phyloP scores from a whole-genome alignment of 2,329 filamentous ascomycete genomes.

The Diplodia seriata region DNA sequence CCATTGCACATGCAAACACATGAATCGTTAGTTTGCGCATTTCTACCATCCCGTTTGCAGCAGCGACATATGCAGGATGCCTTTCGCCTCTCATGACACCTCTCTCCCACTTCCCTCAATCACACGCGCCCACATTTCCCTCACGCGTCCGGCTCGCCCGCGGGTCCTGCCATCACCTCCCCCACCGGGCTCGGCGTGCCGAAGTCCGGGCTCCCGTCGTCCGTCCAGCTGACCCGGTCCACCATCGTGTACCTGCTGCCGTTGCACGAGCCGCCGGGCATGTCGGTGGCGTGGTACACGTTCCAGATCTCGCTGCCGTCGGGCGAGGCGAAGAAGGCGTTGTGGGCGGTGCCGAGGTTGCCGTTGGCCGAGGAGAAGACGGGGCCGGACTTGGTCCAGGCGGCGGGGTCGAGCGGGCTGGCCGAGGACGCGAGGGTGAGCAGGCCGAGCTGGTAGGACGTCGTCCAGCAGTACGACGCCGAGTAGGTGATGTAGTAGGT shows the following conservation, averaged over 20 bases:
- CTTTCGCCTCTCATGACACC: neutral
- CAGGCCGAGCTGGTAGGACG: conserved; percentile 61
- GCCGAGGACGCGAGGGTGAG: conserved; percentile 60
- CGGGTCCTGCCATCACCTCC: conserved; percentile 44
- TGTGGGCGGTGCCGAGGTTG: conserved; percentile 65
- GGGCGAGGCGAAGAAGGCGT: conserved; percentile 63
- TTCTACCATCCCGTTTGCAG: neutral
- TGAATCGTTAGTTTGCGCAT: too few species aligned
- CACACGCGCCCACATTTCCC: neutral
- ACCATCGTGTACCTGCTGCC: conserved; percentile 62
- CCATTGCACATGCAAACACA: too few species aligned
- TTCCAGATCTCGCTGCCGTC: conserved; percentile 63
- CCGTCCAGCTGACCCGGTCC: conserved; percentile 58
- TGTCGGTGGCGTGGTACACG: conserved; percentile 63
- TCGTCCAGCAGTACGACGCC: conserved; percentile 64
- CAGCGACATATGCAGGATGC: neutral
- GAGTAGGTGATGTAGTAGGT: conserved; percentile 62
- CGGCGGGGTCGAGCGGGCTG: conserved; percentile 54
- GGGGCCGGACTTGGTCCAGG: conserved; percentile 63
- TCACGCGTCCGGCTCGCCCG: conserved; percentile 40
- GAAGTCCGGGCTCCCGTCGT: conserved; percentile 61
- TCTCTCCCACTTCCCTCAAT: neutral
- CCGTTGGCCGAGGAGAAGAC: conserved; percentile 62
- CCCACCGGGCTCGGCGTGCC: conserved; percentile 47
- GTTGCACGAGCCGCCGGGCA: conserved; percentile 59